Conservation (phyloP, 768 basidiomycete species). For the Tricholoma sp. region DNA sequence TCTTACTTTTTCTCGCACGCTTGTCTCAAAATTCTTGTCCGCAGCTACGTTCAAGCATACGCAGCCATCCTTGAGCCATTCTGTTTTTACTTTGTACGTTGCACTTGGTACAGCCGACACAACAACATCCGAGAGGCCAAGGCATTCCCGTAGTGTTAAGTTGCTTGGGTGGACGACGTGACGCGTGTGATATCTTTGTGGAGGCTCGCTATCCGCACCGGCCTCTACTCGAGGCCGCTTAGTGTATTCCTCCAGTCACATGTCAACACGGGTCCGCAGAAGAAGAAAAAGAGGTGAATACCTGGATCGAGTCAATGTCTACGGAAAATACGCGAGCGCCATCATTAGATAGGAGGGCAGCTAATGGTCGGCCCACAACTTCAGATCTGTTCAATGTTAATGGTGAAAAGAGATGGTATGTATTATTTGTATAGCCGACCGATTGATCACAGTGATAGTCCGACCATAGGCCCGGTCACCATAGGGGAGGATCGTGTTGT, state of each 20-base stretch:
- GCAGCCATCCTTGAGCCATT: constrained; percentile 89
- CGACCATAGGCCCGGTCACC: constrained; percentile 94
- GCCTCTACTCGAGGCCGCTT: constrained; percentile 63
- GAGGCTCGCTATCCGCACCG: constrained; percentile 26
- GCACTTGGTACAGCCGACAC: constrained; percentile 88
- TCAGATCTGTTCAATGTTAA: constrained; percentile 63
- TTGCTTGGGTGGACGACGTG: constrained; percentile 74
- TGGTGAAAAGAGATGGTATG: background rate
- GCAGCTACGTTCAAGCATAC: constrained; percentile 89
- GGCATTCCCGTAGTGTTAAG: constrained; percentile 70
- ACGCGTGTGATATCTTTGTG: constrained; percentile 70
- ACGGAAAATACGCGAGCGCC: constrained; percentile 94
- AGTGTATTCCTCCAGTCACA: constrained; percentile 69
- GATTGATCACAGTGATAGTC: constrained; percentile 91
- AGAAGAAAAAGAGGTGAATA: constrained; percentile 15
- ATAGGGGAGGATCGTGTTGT: constrained; percentile 88
- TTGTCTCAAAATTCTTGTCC: constrained; percentile 94
- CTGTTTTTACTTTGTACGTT: constrained; percentile 84
- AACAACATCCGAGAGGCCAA: constrained; percentile 86
- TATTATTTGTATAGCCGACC: constrained; percentile 39
- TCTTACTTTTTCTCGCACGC: constrained; percentile 85
- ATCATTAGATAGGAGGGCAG: constrained; percentile 92
- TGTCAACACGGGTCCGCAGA: background rate
- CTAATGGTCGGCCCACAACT: constrained; percentile 95
- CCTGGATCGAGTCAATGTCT: constrained; percentile 93